Base-by-base conservation (phyloP, 2,329 filamentous ascomycete genomes). In the Xylariaceae sp. region DNA sequence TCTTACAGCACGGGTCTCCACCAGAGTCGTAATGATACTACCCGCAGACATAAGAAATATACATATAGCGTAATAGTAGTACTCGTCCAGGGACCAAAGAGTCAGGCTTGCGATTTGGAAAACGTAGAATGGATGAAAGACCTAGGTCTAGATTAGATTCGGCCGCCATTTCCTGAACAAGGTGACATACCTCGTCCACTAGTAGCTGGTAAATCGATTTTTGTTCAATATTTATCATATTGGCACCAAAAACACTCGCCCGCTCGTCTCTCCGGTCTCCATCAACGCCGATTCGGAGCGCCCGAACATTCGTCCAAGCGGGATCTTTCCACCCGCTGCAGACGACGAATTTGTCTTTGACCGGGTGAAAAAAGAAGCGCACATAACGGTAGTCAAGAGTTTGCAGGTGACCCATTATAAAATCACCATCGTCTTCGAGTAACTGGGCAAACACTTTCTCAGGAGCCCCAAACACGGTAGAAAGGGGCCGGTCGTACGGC, bases 61-160 rank as follows among this genome's bases (percentile, higher is more conserved):
- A 68, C 92, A 95, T 15, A 85, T 80, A 4, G 94, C 94, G 71
- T 99, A 99, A 74, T 97, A 99, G 69, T 96, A 99, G 70, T 99
- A 99, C 64, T 95, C 80, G 67, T 99, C 94, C 62, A 96, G 68
- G 9, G 92, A 96, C 94, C 94, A 99, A 3, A 99, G 81, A 39
- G 95, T 72, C 61, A 99, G 76, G 75, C 94, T 97, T 45, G 92
- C 92, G 64, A 97, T 86, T 72, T 99, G 94, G 68, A 99, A 99
- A 52, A 99, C 87, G 69, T 99, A 99, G 70, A 99, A 99, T 0
- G 94, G 95, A 68, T 99, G 94, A 65, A 99, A 91, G 18, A 89
- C 91, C 82, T 89, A 58, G 18, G 48, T 67, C 52, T 67, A 65
- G 52, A 49, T 53, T 39, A 51, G 47, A 9, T 15, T 37, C 12